Base-by-base conservation (phyloP, 2,329 filamentous ascomycete species). In the Albifimbria verrucaria region DNA sequence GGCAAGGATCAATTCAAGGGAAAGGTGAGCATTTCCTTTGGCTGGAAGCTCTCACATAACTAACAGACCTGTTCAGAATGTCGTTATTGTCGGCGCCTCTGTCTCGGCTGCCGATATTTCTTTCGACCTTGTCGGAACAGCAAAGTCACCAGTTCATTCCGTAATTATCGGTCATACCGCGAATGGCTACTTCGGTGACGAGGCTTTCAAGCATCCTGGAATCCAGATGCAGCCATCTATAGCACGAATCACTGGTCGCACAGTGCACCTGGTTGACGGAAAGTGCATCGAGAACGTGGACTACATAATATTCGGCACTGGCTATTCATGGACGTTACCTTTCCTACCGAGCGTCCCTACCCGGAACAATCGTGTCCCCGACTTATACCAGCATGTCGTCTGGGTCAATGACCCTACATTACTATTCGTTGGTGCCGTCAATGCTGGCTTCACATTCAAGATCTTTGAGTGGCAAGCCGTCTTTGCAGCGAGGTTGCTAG, bases 401-500 rank as follows among this genome's bases (percentile, higher is more conserved):
- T 82, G 76, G 63, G 71, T 70, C 28, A 59, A 74, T 18, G 83
- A 86, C 56, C 78, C 81, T 0, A 79, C 75, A 0, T 68, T 86
- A 10, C 66, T 79, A 2, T 86, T 86, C 59, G 72, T 86, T 2
- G 83, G 82, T 23, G 83, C 83, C 4, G 81, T 78, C 0, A 71
- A 71, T 1, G 78, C 79, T 0, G 81, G 80, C 0, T 66, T 89
- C 24, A 88, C 85, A 0, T 88, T 89, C 69, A 86, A 85, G 62
- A 77, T 87, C 25, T 87, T 86, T 52, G 85, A 88, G 67, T 87
- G 82, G 81, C 85, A 88, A 61, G 83, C 83, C 7, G 83, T 87
- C 0, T 74, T 82, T 2, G 81, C 79, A 0, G 84, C 85, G 1
- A 72, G 84, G 0, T 66, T 85, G 2, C 72, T 87, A 0, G 78